phyloP scores from a whole-genome alignment of 2,329 filamentous ascomycete species.

The Westerdykella aurantiaca region DNA sequence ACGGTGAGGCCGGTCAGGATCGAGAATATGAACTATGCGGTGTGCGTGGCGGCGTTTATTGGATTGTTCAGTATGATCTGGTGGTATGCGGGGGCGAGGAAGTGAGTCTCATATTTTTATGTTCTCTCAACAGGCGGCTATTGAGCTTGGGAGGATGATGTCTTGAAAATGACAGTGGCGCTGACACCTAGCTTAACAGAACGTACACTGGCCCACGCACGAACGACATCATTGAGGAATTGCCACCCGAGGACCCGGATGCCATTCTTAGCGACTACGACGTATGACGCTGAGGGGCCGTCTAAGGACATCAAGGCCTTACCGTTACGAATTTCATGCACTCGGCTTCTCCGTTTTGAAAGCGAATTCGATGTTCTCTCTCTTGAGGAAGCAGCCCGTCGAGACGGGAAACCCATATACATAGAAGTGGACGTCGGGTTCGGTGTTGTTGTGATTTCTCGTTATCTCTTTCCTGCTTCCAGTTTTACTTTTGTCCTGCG shows the following conservation, averaged over 20 bases:
- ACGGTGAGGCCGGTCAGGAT: conserved; percentile 40
- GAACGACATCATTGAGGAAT: conserved; percentile 45
- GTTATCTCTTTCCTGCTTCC: too few relatives aligned
- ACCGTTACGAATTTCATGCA: too few relatives aligned
- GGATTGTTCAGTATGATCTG: conserved; percentile 43
- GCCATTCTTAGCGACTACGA: conserved; percentile 34
- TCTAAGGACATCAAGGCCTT: too few relatives aligned
- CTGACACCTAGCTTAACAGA: conserved; percentile 27
- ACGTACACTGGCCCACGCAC: conserved; percentile 57
- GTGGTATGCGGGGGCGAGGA: conserved; percentile 41
- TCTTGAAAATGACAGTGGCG: neutral
- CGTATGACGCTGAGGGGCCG: too few relatives aligned
- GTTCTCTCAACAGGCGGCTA: neutral
- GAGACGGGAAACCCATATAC: too few relatives aligned
- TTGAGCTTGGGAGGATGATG: neutral
- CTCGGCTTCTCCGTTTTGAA: too few relatives aligned
- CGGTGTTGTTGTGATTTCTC: too few relatives aligned
- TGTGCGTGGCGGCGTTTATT: conserved; percentile 45
- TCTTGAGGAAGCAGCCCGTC: too few relatives aligned
- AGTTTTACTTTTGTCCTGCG: too few relatives aligned
- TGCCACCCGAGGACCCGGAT: conserved; percentile 40
- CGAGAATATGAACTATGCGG: conserved; percentile 46
- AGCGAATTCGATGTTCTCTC: too few relatives aligned
- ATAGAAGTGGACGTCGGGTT: too few relatives aligned
- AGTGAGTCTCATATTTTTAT: conserved; percentile 20